phyloP scores from a whole-genome alignment of 306 rosid genomes.

The Ziziphus jujuba region DNA sequence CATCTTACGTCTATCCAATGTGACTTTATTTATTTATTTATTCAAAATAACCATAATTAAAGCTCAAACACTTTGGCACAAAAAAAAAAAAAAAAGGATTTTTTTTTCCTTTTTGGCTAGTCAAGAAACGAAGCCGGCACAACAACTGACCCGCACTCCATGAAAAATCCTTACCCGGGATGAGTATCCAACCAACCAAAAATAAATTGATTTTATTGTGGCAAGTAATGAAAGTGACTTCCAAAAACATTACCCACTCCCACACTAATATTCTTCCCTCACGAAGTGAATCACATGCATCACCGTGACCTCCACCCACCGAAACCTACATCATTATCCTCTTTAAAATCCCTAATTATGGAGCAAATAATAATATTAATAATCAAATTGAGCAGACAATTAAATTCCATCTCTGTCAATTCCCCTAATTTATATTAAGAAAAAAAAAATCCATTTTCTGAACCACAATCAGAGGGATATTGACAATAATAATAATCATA shows the following conservation, averaged over 20 bases:
- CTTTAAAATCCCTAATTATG: constrained; percentile 5
- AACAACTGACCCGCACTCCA: too few species aligned
- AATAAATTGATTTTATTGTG: too few species aligned
- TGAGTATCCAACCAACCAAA: too few species aligned
- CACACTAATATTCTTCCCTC: too few species aligned
- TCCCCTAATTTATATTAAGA: not conserved
- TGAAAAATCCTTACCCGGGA: too few species aligned
- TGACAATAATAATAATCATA: not conserved
- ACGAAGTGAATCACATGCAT: constrained; percentile 9
- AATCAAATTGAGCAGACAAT: not conserved
- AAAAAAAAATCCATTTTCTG: not conserved
- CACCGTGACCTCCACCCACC: not conserved
- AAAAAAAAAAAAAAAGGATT: too few species aligned
- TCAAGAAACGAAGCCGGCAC: too few species aligned
- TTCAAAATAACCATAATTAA: too few species aligned
- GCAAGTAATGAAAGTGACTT: not conserved
- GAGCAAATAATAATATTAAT: not conserved
- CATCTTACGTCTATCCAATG: not conserved
- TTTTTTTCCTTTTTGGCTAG: too few species aligned
- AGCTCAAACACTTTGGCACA: too few species aligned
- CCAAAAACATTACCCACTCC: not conserved
- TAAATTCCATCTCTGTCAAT: constrained; percentile 6
- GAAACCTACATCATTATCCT: not conserved
- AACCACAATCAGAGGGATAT: constrained; percentile 5
- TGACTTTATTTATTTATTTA: too few species aligned